Conservation (phyloP, 2,329 filamentous ascomycete genomes). For the Nothophaeocryptopus gaeumannii region DNA sequence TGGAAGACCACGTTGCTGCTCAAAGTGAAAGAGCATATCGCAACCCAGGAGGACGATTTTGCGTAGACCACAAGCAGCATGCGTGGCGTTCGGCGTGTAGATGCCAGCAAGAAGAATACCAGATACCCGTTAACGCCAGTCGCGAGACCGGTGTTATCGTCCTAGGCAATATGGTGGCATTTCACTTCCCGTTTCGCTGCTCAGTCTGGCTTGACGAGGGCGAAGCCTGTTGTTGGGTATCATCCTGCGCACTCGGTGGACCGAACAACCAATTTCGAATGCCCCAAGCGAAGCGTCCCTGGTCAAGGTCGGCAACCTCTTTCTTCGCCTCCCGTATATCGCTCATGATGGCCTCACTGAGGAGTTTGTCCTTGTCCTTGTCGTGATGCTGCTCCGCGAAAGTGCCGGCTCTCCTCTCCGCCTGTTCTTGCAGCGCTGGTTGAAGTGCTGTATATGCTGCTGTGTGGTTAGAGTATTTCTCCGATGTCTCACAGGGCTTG, state of each 20-base stretch:
- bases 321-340: conserved; percentile 28
- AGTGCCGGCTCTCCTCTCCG: conserved; percentile 26
- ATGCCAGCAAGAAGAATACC: neutral
- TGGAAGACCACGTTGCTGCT: conserved; percentile 91
- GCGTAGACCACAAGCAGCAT: conserved; percentile 43
- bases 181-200: neutral
- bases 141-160: no score
- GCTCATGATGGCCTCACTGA: conserved; percentile 27
- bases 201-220: neutral
- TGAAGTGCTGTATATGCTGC: conserved; percentile 31
- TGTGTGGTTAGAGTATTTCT: neutral
- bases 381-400: conserved; percentile 24
- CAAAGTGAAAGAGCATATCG: conserved; percentile 78
- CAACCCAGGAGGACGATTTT: conserved; percentile 67
- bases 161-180: neutral
- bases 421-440: conserved; percentile 30
- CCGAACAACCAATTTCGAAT: conserved; percentile 24
- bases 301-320: conserved; percentile 13
- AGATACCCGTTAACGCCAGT: conserved; percentile 6
- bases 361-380: conserved; percentile 10
- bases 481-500: neutral
- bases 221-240: neutral
- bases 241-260: neutral
- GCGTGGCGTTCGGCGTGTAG: neutral
- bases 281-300: conserved; percentile 28